Evolutionary conservation across 1,139 yeast species (phyloP).

Genomic region (Suhomyces panamericanus): DNA sequence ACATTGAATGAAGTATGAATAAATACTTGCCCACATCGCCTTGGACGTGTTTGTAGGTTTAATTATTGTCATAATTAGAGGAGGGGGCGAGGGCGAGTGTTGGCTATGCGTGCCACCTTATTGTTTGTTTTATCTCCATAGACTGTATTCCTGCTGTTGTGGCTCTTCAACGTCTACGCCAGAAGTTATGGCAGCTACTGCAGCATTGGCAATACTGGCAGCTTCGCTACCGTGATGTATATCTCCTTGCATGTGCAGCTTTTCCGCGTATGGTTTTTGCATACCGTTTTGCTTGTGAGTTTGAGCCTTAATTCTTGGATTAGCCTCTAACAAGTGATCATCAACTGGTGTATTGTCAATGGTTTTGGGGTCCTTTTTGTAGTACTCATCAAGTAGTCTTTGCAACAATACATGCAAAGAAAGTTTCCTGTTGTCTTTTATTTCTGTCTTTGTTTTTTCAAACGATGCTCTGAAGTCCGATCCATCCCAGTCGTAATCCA

Average conservation of each 20-base stretch:
- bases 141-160: constrained; percentile 37
- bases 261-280: constrained; percentile 3
- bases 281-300: not conserved
- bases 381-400: constrained; percentile 24
- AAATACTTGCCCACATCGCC: too few relatives aligned
- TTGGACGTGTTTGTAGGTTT: too few relatives aligned
- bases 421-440: constrained; percentile 32
- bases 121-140: constrained; percentile 28
- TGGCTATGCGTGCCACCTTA: too few relatives aligned
- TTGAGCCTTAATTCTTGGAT: constrained; percentile 2
- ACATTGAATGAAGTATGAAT: too few relatives aligned
- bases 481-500: constrained; percentile 27
- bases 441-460: constrained; percentile 33
- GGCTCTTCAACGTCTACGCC: constrained; percentile 30
- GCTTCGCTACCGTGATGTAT: constrained; percentile 23
- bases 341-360: constrained; percentile 4
- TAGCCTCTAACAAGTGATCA: constrained; percentile 3
- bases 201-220: constrained; percentile 36
- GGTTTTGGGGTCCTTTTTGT: constrained; percentile 12
- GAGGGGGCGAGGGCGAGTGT: too few relatives aligned
- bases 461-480: constrained; percentile 38
- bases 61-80: too few relatives aligned
- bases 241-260: not conserved
- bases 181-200: constrained; percentile 38
- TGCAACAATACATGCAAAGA: constrained; percentile 26